These are phyloP conservation scores for Microsporum audouinii DNA, from an alignment of 2,329 filamentous ascomycete genomes.

Conservation along the genomic window DNA sequence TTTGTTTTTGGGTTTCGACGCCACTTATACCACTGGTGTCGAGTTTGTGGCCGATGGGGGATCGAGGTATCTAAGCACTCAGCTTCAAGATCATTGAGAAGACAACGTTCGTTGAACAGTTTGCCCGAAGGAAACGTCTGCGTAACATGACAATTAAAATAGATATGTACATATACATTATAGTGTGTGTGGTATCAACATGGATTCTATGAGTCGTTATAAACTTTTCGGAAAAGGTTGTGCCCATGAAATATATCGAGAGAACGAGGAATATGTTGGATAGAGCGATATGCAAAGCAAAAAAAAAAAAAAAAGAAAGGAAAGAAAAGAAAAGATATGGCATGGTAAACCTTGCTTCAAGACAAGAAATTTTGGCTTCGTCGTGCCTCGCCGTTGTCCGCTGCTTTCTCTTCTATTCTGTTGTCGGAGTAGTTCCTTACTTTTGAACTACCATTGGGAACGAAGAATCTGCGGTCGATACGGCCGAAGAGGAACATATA, in stretches of 20 bases:
- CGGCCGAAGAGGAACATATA: constrained; percentile 54
- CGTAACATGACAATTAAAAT: neutral
- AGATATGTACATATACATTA: no score
- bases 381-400: neutral
- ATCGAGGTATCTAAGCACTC: constrained; percentile 6
- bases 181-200: no score
- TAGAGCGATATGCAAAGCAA: neutral
- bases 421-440: constrained; percentile 8
- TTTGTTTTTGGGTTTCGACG: constrained; percentile 12
- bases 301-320: neutral
- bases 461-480: constrained; percentile 63
- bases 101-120: neutral
- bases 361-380: neutral
- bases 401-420: neutral
- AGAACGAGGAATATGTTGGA: neutral
- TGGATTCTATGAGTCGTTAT: no score
- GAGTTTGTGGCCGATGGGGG: constrained; percentile 13
- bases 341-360: neutral
- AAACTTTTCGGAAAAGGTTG: no score
- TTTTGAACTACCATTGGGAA: constrained; percentile 53
- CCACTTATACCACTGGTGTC: constrained; percentile 12
- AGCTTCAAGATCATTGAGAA: neutral
- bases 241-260: no score
- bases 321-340: neutral
- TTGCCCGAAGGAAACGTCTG: neutral